These are phyloP conservation scores for Auriscalpium orientale DNA, from an alignment of 768 basidiomycete genomes.

Conservation along the genomic window DNA sequence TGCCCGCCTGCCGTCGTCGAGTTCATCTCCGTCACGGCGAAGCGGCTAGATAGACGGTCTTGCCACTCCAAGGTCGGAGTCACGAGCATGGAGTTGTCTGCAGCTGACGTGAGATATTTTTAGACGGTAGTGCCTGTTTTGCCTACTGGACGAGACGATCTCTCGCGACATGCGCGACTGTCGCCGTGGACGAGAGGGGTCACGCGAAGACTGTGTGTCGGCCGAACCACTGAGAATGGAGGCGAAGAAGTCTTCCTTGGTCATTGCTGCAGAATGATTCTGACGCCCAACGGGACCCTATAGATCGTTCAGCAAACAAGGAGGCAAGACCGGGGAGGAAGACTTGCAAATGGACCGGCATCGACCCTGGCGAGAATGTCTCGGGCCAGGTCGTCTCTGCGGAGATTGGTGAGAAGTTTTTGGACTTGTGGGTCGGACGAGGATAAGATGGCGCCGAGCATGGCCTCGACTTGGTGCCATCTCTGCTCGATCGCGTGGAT, in stretches of 20 bases:
- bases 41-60: conserved; percentile 53
- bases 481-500: conserved; percentile 89
- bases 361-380: conserved; percentile 75
- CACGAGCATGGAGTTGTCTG: conserved; percentile 53
- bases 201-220: conserved; percentile 37
- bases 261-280: conserved; percentile 51
- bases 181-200: conserved; percentile 54
- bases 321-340: background rate
- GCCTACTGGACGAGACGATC: conserved; percentile 65
- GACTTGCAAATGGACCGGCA: conserved; percentile 67
- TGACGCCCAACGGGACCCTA: conserved; percentile 67
- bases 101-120: background rate
- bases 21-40: conserved; percentile 27
- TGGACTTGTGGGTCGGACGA: conserved; percentile 62
- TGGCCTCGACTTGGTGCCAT: conserved; percentile 87
- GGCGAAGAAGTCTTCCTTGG: conserved; percentile 74
- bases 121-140: background rate
- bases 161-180: conserved; percentile 75
- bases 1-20: conserved; percentile 5
- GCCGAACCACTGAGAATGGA: conserved; percentile 55
- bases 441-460: conserved; percentile 76
- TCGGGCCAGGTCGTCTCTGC: conserved; percentile 66
- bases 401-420: conserved; percentile 52
- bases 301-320: conserved; percentile 3
- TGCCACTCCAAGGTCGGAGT: conserved; percentile 75